Evolutionary conservation across 805 yeast species (phyloP).

Genomic region (Cyberlindnera lachancei): DNA sequence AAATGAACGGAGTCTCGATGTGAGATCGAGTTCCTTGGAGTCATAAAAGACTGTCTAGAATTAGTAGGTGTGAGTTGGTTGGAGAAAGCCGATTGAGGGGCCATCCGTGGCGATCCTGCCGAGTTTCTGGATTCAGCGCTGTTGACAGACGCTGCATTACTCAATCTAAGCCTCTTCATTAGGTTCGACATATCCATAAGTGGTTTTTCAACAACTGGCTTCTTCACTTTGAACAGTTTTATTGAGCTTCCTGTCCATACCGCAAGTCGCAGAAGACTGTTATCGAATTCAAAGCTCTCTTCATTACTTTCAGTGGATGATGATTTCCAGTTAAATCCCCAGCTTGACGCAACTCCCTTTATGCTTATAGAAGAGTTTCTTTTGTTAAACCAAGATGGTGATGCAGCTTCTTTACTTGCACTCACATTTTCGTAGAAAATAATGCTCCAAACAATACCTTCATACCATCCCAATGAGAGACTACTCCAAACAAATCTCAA

Average conservation of each 20-base stretch:
- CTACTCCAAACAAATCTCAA: conserved; percentile 57
- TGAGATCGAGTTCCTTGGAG: conserved; percentile 20
- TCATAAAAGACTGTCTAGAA: conserved; percentile 21
- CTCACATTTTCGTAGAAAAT: conserved; percentile 33
- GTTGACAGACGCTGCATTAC: conserved; percentile 20
- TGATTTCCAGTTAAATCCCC: conserved; percentile 27
- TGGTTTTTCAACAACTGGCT: conserved; percentile 32
- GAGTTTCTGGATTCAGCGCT: conserved; percentile 14
- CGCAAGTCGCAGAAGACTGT: conserved; percentile 13
- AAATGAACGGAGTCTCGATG: conserved; percentile 13
- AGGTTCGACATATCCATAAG: conserved; percentile 33
- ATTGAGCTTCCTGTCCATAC: conserved; percentile 16
- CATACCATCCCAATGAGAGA: conserved; percentile 69
- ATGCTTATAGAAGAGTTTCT: conserved; percentile 18
- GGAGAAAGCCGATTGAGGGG: conserved; percentile 15
- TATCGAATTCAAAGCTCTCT: conserved; percentile 12
- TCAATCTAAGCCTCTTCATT: conserved; percentile 29
- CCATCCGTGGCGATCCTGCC: conserved; percentile 4
- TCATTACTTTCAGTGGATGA: conserved; percentile 5
- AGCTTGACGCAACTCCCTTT: conserved; percentile 29
- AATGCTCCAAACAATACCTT: conserved; percentile 53
- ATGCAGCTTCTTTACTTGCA: conserved; percentile 6
- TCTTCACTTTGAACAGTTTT: conserved; percentile 29
- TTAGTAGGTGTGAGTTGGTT: conserved; percentile 22
- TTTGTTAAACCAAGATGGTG: conserved; percentile 20